These are phyloP conservation scores for Fusarium tjaetaba DNA, from an alignment of 2,329 filamentous ascomycete species.

Conservation along the genomic window DNA sequence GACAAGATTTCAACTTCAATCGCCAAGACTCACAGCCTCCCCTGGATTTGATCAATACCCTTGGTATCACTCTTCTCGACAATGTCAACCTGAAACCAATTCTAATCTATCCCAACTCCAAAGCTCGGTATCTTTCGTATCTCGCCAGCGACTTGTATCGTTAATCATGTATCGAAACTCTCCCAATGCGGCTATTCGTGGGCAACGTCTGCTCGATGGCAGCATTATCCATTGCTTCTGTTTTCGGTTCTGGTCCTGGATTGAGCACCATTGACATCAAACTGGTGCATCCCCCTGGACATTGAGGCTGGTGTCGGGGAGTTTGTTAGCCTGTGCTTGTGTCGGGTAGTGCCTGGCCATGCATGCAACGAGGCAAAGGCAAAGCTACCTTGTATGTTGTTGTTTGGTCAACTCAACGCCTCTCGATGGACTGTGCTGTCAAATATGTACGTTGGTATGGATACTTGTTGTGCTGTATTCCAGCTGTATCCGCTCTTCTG, in stretches of 20 bases:
- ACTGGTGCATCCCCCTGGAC: neutral
- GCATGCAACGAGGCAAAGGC: neutral
- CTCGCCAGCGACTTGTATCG: neutral
- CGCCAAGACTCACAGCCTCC: neutral
- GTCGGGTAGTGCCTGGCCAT: neutral
- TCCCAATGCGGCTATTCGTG: neutral
- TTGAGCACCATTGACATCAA: neutral
- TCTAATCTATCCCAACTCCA: neutral
- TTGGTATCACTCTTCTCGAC: neutral
- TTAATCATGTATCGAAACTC: neutral
- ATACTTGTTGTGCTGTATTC: conserved; percentile 21
- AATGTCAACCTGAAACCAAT: neutral
- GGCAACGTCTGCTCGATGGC: neutral
- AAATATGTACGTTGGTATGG: neutral
- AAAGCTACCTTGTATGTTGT: neutral
- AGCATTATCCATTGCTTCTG: neutral
- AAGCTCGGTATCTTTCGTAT: neutral
- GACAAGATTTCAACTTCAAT: neutral
- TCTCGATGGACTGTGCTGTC: conserved; percentile 15
- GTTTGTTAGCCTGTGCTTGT: neutral
- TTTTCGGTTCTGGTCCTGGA: neutral
- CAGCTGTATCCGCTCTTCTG: conserved; percentile 33
- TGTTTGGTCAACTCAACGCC: neutral
- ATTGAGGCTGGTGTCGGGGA: neutral
- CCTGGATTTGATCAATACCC: neutral